Percentiles rank a stretch among this genome's conserved stretches.
Conservation (phyloP, 306 rosid genomes). For the Trifolium pratense region DNA sequence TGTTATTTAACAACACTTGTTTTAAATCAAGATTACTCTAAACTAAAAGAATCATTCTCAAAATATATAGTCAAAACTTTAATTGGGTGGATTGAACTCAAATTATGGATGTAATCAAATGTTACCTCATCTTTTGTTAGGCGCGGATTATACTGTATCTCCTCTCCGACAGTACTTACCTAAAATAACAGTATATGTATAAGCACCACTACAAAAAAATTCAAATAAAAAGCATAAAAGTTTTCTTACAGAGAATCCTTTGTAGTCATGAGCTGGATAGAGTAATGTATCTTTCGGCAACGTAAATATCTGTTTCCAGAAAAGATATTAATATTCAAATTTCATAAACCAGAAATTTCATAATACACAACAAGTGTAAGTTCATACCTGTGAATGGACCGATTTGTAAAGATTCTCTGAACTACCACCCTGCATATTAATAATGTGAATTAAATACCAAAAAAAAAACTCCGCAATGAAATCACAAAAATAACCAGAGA, state of each 20-base stretch:
- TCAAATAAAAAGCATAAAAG: slow-evolving; percentile 21
- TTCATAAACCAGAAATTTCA: slow-evolving; percentile 27
- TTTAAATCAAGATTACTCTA: background rate
- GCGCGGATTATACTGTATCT: slow-evolving; percentile 75
- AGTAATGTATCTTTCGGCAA: slow-evolving; percentile 76
- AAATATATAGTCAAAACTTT: background rate
- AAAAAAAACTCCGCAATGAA: slow-evolving; percentile 15
- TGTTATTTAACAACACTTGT: background rate
- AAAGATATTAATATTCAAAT: slow-evolving; percentile 23
- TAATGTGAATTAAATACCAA: slow-evolving; percentile 33
- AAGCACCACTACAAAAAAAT: slow-evolving; percentile 34
- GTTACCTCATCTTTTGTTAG: slow-evolving; percentile 82
- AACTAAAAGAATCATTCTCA: background rate
- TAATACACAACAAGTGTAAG: slow-evolving; percentile 31
- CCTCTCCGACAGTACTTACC: slow-evolving; percentile 91
- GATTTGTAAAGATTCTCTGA: slow-evolving; percentile 85
- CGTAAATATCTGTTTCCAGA: slow-evolving; percentile 69
- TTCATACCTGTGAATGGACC: slow-evolving; percentile 90
- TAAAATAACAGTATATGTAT: slow-evolving; percentile 50
- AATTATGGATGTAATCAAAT: slow-evolving; percentile 27
- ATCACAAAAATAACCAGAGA: slow-evolving; percentile 19
- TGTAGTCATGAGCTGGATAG: slow-evolving; percentile 96
- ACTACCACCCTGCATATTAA: slow-evolving; percentile 88
- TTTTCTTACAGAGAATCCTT: slow-evolving; percentile 78
- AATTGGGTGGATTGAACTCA: slow-evolving; percentile 20